Base-by-base conservation (phyloP, 768 basidiomycete species). In the Kockovaella imperatae region DNA sequence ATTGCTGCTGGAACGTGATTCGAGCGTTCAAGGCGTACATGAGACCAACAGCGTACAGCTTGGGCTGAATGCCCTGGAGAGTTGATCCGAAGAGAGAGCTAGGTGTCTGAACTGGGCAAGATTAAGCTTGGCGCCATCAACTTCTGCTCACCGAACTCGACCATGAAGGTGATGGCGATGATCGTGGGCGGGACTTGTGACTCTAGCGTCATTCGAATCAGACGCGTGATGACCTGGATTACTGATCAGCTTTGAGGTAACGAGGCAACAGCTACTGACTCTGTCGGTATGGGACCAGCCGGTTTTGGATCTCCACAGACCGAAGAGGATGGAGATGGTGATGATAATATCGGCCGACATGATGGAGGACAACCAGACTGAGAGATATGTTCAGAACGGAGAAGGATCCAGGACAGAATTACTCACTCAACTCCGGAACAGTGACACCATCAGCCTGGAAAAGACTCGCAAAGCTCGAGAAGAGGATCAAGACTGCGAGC, bases 221-320 rank as follows among this genome's bases (percentile, higher is more conserved):
- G 51, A 26, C 44, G 23, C 29, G 45, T 49, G 36, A 56, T 52
- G n/a, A 36, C 34, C 50, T 50, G 42, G 32, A 10, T 30, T 14
- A 21, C 23, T 20, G 23, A 40, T 54, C 42, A 49, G 35, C 30
- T 39, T 34, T 45, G 29, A n/a, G 8, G 28, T 10, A 42, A 28
- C 18, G 21, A 20, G 11, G 40, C 18, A 13, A n/a, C 21, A 42
- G 13, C 23, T 18, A 40, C 40, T 38, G 7, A 52, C 46, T 47
- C 45, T 50, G 31, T 62, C 60, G 47, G 60, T 62, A 40, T 56
- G 49, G 3, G 51, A 30, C 60, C 60, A 62, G 6, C 60, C 60
- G 8, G 60, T 62, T 35, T 49, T 48, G n/a, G 60, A 59, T 25
- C 34, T 34, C n/a, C 45, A 41, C 15, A 62, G 36, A 18, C 54